A percentile compares a stretch with the other conserved stretches of the same genome.
Evolutionary conservation across 176 grass and related monocot species (phyloP).

Genomic region (Ananas comosus): DNA sequence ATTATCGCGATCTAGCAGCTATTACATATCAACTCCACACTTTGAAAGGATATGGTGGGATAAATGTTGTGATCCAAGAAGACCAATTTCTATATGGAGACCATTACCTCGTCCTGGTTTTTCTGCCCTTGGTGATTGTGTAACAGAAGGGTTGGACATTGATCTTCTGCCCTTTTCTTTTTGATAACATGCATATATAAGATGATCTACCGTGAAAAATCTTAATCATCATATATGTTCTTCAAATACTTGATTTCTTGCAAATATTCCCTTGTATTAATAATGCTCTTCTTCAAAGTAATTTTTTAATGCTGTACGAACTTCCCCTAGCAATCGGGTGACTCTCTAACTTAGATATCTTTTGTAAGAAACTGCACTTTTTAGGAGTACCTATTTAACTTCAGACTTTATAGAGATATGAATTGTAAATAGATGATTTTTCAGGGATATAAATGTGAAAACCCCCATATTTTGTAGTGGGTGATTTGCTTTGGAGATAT

Average conservation of each 20-base stretch:
- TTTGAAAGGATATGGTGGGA: slow-evolving; percentile 99
- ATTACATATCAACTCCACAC: slow-evolving; percentile 81
- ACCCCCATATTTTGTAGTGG: no score
- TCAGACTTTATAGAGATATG: no score
- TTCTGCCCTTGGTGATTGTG: slow-evolving; percentile 79
- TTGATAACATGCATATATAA: slow-evolving; percentile 5
- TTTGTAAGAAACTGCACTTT: no score
- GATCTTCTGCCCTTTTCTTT: slow-evolving; percentile 18
- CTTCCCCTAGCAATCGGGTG: background rate
- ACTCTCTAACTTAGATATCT: no score
- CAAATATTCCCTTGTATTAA: background rate
- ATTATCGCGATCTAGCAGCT: slow-evolving; percentile 59
- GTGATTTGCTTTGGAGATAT: background rate
- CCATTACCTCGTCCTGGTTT: slow-evolving; percentile 65
- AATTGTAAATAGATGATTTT: no score
- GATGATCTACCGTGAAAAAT: slow-evolving; percentile 10
- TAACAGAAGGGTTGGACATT: slow-evolving; percentile 73
- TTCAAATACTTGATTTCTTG: background rate
- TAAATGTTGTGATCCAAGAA: slow-evolving; percentile 76
- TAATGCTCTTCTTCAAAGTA: background rate
- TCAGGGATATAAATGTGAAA: no score
- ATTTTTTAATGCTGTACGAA: background rate
- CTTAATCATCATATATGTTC: no score
- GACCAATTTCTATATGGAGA: slow-evolving; percentile 82
- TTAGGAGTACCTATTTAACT: no score